Base-by-base conservation (phyloP, 768 basidiomycete species). In the Xerocomellus amylosporus region DNA sequence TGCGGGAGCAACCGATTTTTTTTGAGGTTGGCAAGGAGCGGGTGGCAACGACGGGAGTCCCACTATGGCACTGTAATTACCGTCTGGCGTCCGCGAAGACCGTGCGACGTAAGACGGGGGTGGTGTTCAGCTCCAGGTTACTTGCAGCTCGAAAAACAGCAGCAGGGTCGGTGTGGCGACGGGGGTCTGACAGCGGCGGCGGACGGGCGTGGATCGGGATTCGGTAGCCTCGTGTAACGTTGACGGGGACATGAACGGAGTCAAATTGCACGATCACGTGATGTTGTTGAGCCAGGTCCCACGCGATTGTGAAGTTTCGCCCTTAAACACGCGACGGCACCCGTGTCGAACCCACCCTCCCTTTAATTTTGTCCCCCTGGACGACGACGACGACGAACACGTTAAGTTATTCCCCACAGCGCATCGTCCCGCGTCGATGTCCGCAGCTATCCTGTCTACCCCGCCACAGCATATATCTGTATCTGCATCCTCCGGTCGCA, bases 381-480 rank as follows among this genome's bases (percentile, higher is more conserved):
- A 58, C 67, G 53, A 58, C 64, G 46, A 61, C 61, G 53, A 64
- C 61, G 57, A 67, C 62, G 41, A 49, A 7, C 49, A 58, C 63
- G 46, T 12, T 49, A 57, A 59, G 24, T 59, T 65, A 63, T 63
- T 56, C 39, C 24, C 13, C 34, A n/a, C 42, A 38, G 19, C 26
- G n/a, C 49, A 54, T 47, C 59, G 60, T 52, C 49, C 6, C 45
- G 31, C 58, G 58, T 63, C 50, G 28, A 71, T 69, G 57, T 58
- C 61, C 30, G 49, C 68, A 37, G 59, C 56, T 20, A 43, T 70
- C 46, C 14, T 71, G 39, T 64, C 75, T 19, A 69, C 73, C 6
- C 68, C 74, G 17, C 53, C 66, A 49, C 73, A 74, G 60, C 74
- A 71, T 59, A 69, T 71, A 60, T 65, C 73, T 47, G 64, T 66